A percentile compares a stretch with the other conserved stretches of the same genome.
phyloP scores from a whole-genome alignment of 805 yeast genomes.

The Pichia manshurica region DNA sequence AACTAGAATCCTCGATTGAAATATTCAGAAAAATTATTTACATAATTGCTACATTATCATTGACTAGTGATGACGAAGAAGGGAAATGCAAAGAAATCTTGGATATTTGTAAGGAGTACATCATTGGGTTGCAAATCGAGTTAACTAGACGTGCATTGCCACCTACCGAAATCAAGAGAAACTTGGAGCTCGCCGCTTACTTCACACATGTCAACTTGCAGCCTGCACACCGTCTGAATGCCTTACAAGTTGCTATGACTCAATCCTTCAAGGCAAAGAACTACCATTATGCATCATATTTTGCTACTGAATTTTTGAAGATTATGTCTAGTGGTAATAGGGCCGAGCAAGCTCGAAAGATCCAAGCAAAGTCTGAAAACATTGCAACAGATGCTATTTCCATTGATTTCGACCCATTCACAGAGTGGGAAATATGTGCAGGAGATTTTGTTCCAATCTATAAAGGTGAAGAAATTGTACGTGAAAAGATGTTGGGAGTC shows the following conservation, averaged over 20 bases:
- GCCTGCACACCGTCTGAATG: slow-evolving; percentile 77
- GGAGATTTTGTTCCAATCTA: slow-evolving; percentile 85
- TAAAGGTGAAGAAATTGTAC: slow-evolving; percentile 57
- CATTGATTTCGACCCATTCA: slow-evolving; percentile 87
- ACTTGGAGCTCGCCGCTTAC: slow-evolving; percentile 91
- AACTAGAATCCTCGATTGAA: slow-evolving; percentile 73
- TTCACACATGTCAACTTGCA: slow-evolving; percentile 82
- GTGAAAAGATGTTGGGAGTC: slow-evolving; percentile 88
- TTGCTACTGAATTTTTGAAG: slow-evolving; percentile 78
- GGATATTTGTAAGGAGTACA: slow-evolving; percentile 78
- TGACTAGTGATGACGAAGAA: slow-evolving; percentile 69
- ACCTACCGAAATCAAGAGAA: slow-evolving; percentile 68
- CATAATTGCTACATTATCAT: slow-evolving; percentile 65
- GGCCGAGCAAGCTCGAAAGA: slow-evolving; percentile 82
- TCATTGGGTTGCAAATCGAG: slow-evolving; percentile 88
- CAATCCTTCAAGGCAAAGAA: slow-evolving; percentile 87
- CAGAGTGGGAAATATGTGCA: slow-evolving; percentile 87
- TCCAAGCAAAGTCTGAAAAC: slow-evolving; percentile 74
- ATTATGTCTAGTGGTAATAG: slow-evolving; percentile 68
- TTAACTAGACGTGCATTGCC: slow-evolving; percentile 79
- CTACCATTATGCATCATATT: slow-evolving; percentile 80
- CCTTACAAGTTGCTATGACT: slow-evolving; percentile 91
- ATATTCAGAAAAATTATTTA: slow-evolving; percentile 76
- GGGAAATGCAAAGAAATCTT: slow-evolving; percentile 67
- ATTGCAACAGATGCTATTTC: slow-evolving; percentile 82